A percentile compares a stretch with the other conserved stretches of the same genome.
Conservation (phyloP, 805 yeast species). For the Candida argentea region DNA sequence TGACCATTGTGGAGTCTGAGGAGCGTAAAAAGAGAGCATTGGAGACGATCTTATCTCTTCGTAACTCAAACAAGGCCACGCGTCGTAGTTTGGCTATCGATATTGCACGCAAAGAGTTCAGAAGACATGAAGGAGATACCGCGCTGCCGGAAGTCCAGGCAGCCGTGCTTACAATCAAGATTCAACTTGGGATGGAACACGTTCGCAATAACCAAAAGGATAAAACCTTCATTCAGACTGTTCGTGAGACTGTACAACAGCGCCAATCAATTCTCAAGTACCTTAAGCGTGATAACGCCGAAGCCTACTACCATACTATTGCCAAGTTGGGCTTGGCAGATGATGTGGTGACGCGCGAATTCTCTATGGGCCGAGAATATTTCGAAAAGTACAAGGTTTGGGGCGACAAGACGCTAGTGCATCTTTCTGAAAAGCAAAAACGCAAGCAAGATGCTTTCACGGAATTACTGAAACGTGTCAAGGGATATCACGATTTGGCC, state of each 20-base stretch:
- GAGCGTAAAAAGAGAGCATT: constrained; percentile 59
- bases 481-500: constrained; percentile 28
- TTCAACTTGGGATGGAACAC: constrained; percentile 70
- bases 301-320: constrained; percentile 76
- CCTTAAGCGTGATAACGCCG: constrained; percentile 69
- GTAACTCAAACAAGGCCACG: constrained; percentile 56
- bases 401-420: constrained; percentile 63
- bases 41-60: constrained; percentile 60
- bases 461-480: constrained; percentile 31
- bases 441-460: constrained; percentile 12
- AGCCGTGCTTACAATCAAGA: constrained; percentile 74
- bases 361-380: constrained; percentile 68
- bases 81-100: constrained; percentile 45
- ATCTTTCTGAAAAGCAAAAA: constrained; percentile 21
- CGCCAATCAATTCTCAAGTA: constrained; percentile 79
- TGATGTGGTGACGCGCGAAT: constrained; percentile 66
- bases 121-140: constrained; percentile 79
- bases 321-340: constrained; percentile 84
- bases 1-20: constrained; percentile 22
- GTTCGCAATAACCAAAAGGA: constrained; percentile 62
- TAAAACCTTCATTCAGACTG: constrained; percentile 51
- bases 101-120: constrained; percentile 71
- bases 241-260: constrained; percentile 79
- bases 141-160: constrained; percentile 97
- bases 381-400: constrained; percentile 70